Percentiles rank a stretch among this genome's conserved stretches.
phyloP scores from a whole-genome alignment of 257 asterid genomes.

The Solanum pinnatisectum region DNA sequence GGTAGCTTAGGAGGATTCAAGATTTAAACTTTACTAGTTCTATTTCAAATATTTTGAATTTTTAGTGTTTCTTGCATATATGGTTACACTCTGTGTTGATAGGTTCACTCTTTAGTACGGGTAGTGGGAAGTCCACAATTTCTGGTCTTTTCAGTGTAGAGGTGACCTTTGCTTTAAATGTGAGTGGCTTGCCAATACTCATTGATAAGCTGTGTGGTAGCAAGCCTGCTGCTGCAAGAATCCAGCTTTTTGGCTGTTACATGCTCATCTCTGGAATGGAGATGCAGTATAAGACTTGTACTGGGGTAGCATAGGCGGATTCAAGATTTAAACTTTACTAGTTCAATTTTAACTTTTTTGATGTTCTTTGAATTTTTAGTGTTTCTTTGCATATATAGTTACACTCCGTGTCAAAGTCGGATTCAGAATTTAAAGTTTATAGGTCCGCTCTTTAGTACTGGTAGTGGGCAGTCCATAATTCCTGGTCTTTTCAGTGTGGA shows the following conservation, averaged over 20 bases:
- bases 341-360: neutral
- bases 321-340: neutral
- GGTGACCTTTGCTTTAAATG: slow-evolving; percentile 76
- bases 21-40: neutral
- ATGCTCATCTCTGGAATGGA: slow-evolving; percentile 88
- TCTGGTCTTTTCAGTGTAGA: slow-evolving; percentile 75
- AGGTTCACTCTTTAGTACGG: slow-evolving; percentile 16
- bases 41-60: neutral
- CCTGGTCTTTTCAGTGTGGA: slow-evolving; percentile 71
- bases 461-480: slow-evolving; percentile 41
- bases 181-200: slow-evolving; percentile 67
- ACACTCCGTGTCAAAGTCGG: neutral
- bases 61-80: neutral
- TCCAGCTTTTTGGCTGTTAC: slow-evolving; percentile 76
- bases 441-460: slow-evolving; percentile 16
- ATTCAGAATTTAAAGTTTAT: neutral
- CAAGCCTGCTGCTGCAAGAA: slow-evolving; percentile 69
- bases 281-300: slow-evolving; percentile 61
- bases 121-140: slow-evolving; percentile 24
- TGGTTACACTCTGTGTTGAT: neutral
- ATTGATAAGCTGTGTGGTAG: slow-evolving; percentile 75
- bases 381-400: neutral
- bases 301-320: neutral
- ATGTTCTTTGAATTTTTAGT: neutral
- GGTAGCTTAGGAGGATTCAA: neutral